Evolutionary conservation across 2,329 filamentous ascomycete genomes (phyloP), one percentile per base, ranked within the genome.

Genomic region (Colletotrichum paranaense): DNA sequence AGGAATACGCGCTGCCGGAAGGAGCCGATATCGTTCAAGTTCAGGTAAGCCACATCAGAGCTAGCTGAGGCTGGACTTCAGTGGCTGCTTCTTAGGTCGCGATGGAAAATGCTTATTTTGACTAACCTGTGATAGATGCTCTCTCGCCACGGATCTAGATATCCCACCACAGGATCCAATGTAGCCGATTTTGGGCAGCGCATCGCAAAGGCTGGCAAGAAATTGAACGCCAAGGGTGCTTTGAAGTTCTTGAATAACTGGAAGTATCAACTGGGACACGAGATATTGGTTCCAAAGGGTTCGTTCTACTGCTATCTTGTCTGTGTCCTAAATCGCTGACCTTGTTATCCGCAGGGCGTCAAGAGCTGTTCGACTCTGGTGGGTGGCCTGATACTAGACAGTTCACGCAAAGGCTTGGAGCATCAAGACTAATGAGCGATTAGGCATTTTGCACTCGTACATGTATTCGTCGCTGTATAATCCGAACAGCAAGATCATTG

Each of bases 401-500:
- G 42, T 19, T 9, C 16, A 19, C 19, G 42, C 42, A 49, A 49
- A 7, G 42, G 3, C 16, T n/a, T 49, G 16, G 6, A n/a, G 19
- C 42, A 49, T 49, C 42, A 24, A 55, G 8, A 53, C 62, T 68
- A 24, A 68, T 32, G 7, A 19, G 46, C 2, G 26, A 32, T 19
- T 62, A 85, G 92, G 92, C 2, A 87, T 93, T 1, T 80, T 93
- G 59, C 92, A 94, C 79, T 91, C 91, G 76, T 95, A 94, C 81
- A 90, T 92, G 83, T 94, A 94, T 78, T 90, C 89, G 7, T 87
- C 89, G 73, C 83, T 95, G 26, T 94, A 94, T 77, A 92, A 94
- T 76, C 90, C 93, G 5, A 88, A 89, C 68, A 92, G 87, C 81
- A 95, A 94, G 82, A 91, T 95, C 73, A 89, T 95, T 70, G 92